Percentiles rank a stretch among this genome's conserved stretches.
Evolutionary conservation across 179 eudicot species (phyloP).

Genomic region (Beta lomatogona): DNA sequence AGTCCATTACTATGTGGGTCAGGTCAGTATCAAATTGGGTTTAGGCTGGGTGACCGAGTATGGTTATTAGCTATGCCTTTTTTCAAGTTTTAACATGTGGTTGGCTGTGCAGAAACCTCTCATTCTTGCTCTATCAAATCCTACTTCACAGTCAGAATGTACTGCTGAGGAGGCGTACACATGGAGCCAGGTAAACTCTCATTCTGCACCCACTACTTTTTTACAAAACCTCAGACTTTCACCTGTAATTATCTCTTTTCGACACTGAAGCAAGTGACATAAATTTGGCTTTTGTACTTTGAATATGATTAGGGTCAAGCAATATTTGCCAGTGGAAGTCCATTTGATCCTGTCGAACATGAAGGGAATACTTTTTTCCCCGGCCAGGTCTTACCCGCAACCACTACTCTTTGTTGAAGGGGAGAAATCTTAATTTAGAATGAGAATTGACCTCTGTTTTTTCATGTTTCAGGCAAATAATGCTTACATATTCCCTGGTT

Average conservation of each 20-base stretch:
- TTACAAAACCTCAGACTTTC: background rate
- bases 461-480: constrained; percentile 46
- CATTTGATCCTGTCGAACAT: constrained; percentile 76
- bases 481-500: constrained; percentile 60
- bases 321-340: constrained; percentile 87
- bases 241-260: background rate
- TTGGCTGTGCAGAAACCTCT: constrained; percentile 61
- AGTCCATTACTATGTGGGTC: background rate
- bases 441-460: background rate
- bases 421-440: background rate
- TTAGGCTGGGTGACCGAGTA: background rate
- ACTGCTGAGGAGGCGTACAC: constrained; percentile 84
- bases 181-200: constrained; percentile 54
- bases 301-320: constrained; percentile 58
- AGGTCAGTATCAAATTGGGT: background rate
- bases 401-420: background rate
- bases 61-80: background rate
- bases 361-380: constrained; percentile 62
- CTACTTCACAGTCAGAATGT: constrained; percentile 80
- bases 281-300: background rate
- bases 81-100: constrained; percentile 1
- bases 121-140: constrained; percentile 71
- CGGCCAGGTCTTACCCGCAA: constrained; percentile 61
- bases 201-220: background rate
- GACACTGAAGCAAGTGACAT: background rate